These are phyloP conservation scores for Crithidia expoeki DNA, from an alignment of 208 protist species.

Conservation along the genomic window DNA sequence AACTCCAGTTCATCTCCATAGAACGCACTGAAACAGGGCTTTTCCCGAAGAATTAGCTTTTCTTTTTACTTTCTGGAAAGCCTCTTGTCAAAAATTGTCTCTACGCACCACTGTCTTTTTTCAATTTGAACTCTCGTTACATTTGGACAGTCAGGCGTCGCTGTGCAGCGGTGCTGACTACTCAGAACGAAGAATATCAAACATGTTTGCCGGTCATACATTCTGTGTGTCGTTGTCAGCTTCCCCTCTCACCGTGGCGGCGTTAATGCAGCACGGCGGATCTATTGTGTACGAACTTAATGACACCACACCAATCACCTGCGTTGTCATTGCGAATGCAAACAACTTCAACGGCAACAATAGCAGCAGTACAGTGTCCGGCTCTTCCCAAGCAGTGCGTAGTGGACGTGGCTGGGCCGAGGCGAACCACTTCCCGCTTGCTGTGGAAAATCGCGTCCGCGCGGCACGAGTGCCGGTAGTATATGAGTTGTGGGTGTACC, in stretches of 20 bases:
- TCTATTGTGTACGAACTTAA: constrained; percentile 38
- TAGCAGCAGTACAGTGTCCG: not conserved
- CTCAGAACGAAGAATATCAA: not conserved
- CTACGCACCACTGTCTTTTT: too few species aligned
- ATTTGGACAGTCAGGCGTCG: too few species aligned
- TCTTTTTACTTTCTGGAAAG: too few species aligned
- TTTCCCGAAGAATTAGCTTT: too few species aligned
- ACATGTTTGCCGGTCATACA: constrained; percentile 41
- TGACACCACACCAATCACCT: constrained; percentile 23
- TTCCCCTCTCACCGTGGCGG: constrained; percentile 35
- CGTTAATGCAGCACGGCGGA: constrained; percentile 47
- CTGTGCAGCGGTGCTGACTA: too few species aligned
- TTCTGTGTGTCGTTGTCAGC: constrained; percentile 48
- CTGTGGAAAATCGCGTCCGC: constrained; percentile 28
- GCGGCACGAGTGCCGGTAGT: constrained; percentile 53
- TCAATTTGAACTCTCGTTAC: too few species aligned
- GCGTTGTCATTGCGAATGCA: constrained; percentile 36
- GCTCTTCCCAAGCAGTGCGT: too few species aligned
- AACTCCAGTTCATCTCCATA: too few species aligned
- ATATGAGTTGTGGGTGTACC: constrained; percentile 57
- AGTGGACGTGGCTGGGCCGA: constrained; percentile 10
- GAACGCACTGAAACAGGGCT: too few species aligned
- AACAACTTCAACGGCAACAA: not conserved
- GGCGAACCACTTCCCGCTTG: constrained; percentile 3
- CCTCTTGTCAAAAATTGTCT: too few species aligned